These are phyloP conservation scores for Termitomyces sp. DNA, from an alignment of 768 basidiomycete species.

Conservation along the genomic window DNA sequence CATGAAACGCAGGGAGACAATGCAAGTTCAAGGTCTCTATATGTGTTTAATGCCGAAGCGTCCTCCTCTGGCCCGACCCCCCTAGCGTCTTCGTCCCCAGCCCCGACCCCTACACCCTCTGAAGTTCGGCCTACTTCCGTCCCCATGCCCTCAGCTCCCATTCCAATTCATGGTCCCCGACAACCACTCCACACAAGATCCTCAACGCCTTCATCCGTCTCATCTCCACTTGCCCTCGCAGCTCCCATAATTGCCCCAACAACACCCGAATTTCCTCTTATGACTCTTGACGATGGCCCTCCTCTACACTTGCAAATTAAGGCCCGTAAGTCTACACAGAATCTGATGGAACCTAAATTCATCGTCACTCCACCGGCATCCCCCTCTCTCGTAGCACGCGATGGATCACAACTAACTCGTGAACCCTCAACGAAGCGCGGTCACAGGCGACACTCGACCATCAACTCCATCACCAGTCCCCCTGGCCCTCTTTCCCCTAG, in stretches of 20 bases:
- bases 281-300: conserved; percentile 54
- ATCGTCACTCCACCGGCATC: conserved; percentile 76
- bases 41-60: conserved; percentile 48
- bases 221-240: conserved; percentile 83
- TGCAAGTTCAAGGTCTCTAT: conserved; percentile 66
- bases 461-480: conserved; percentile 61
- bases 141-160: conserved; percentile 27
- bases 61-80: conserved; percentile 69
- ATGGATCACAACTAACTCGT: conserved; percentile 37
- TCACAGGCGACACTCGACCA: conserved; percentile 72
- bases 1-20: conserved; percentile 36
- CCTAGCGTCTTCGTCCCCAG: conserved; percentile 55
- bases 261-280: conserved; percentile 14
- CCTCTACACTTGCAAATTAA: conserved; percentile 61
- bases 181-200: conserved; percentile 71
- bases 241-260: conserved; percentile 78
- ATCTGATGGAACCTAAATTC: conserved; percentile 62
- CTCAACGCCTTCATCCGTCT: conserved; percentile 86
- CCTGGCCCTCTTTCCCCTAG: conserved; percentile 82
- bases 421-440: conserved; percentile 53
- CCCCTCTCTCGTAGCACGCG: conserved; percentile 53
- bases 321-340: conserved; percentile 65
- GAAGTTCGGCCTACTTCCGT: conserved; percentile 29
- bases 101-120: conserved; percentile 28
- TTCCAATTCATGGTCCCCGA: conserved; percentile 33